phyloP scores from a whole-genome alignment of 805 yeast species.

The Kodamaea kakaduensis region DNA sequence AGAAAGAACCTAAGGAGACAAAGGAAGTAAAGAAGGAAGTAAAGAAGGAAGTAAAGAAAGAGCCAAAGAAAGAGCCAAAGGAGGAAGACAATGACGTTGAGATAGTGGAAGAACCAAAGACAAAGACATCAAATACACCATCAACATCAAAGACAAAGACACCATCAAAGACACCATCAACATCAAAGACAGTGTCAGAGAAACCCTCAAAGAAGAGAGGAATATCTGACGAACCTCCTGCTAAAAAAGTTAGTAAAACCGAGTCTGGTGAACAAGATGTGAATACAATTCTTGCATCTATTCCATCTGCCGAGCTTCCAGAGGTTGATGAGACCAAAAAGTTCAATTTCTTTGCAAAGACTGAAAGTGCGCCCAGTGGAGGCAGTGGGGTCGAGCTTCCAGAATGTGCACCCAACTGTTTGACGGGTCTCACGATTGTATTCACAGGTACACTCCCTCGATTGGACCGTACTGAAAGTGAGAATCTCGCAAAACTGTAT shows the following conservation, averaged over 20 bases:
- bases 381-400: slow-evolving; percentile 50
- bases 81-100: background rate
- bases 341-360: slow-evolving; percentile 48
- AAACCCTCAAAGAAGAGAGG: slow-evolving; percentile 2
- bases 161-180: background rate
- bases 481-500: slow-evolving; percentile 70
- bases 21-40: background rate
- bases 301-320: slow-evolving; percentile 73
- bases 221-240: background rate
- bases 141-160: slow-evolving; percentile 3
- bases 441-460: slow-evolving; percentile 88
- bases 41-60: background rate
- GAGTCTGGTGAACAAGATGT: too few relatives aligned
- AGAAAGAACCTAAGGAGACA: background rate
- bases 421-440: slow-evolving; percentile 84
- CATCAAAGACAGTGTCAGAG: background rate
- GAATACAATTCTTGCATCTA: slow-evolving; percentile 54
- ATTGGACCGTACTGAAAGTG: slow-evolving; percentile 72
- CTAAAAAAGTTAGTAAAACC: too few relatives aligned
- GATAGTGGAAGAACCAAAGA: slow-evolving; percentile 1
- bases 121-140: too few relatives aligned
- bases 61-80: too few relatives aligned
- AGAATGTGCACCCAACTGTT: slow-evolving; percentile 78
- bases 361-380: slow-evolving; percentile 28
- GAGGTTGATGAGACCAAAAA: slow-evolving; percentile 52